phyloP scores from a whole-genome alignment of 1,139 yeast genomes.

The Diutina siamensis region DNA sequence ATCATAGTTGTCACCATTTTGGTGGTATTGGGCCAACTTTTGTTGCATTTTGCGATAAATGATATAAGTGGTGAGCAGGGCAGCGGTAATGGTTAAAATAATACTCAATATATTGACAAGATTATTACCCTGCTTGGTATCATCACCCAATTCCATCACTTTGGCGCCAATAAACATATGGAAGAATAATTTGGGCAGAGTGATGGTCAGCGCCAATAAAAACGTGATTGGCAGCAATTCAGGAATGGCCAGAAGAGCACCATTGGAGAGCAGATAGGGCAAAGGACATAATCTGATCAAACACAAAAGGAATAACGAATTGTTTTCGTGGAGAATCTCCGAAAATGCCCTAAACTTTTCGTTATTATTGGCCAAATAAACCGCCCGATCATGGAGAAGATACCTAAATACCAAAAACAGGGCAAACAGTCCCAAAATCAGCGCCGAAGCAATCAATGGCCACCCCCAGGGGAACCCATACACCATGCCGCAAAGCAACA shows the following conservation, averaged over 20 bases:
- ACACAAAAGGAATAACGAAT: slow-evolving; percentile 53
- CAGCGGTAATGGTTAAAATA: slow-evolving; percentile 42
- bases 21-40: slow-evolving; percentile 22
- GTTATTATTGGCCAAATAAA: slow-evolving; percentile 34
- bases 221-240: slow-evolving; percentile 53
- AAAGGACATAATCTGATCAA: slow-evolving; percentile 79
- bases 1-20: slow-evolving; percentile 15
- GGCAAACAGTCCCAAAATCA: slow-evolving; percentile 60
- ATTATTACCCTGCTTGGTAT: slow-evolving; percentile 37
- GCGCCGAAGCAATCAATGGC: slow-evolving; percentile 59
- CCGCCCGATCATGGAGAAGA: slow-evolving; percentile 46
- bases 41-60: slow-evolving; percentile 53
- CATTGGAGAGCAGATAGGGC: slow-evolving; percentile 87
- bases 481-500: slow-evolving; percentile 66
- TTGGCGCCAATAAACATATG: slow-evolving; percentile 76
- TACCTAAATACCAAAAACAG: slow-evolving; percentile 63
- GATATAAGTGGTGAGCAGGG: slow-evolving; percentile 55
- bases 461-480: slow-evolving; percentile 80
- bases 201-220: slow-evolving; percentile 56
- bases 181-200: slow-evolving; percentile 72
- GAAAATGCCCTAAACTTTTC: slow-evolving; percentile 66
- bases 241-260: slow-evolving; percentile 82
- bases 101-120: slow-evolving; percentile 57
- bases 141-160: slow-evolving; percentile 57
- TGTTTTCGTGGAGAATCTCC: slow-evolving; percentile 53